A percentile compares a stretch with the other conserved stretches of the same genome.
Evolutionary conservation across 306 rosid genomes (phyloP).

Genomic region (Acmispon strigosus): DNA sequence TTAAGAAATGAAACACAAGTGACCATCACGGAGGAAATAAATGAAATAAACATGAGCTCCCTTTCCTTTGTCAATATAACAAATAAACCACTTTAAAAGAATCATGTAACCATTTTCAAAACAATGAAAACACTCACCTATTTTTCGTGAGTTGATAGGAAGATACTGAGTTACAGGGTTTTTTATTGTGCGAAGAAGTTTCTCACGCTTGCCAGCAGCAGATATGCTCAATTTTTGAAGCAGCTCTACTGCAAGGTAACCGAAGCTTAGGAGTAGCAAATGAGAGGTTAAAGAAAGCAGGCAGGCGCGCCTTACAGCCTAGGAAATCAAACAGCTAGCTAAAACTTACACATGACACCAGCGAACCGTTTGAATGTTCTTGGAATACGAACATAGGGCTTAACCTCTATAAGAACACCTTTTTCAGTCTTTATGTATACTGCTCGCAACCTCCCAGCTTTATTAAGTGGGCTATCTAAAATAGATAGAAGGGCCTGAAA

Average conservation of each 20-base stretch:
- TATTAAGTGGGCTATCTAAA: slow-evolving; percentile 77
- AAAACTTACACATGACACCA: slow-evolving; percentile 78
- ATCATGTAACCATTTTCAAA: neutral
- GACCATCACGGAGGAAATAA: neutral
- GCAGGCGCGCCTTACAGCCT: neutral
- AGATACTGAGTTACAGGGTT: slow-evolving; percentile 82
- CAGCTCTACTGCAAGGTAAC: slow-evolving; percentile 57
- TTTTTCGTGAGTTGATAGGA: slow-evolving; percentile 60
- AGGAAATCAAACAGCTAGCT: neutral
- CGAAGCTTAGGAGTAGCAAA: slow-evolving; percentile 2
- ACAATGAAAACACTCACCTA: slow-evolving; percentile 41
- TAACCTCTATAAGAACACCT: slow-evolving; percentile 77
- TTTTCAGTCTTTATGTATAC: slow-evolving; percentile 79
- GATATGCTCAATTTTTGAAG: slow-evolving; percentile 77
- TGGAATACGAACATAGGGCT: slow-evolving; percentile 71
- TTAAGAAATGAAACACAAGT: neutral
- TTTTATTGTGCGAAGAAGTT: slow-evolving; percentile 67
- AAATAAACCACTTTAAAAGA: neutral
- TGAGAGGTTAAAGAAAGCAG: neutral
- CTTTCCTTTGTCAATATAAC: neutral
- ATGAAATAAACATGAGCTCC: neutral
- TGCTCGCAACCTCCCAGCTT: slow-evolving; percentile 70
- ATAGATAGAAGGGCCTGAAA: slow-evolving; percentile 72
- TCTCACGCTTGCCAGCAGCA: slow-evolving; percentile 63
- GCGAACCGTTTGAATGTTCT: slow-evolving; percentile 83